phyloP scores from a whole-genome alignment of 2,329 filamentous ascomycete genomes.

The Fusarium neocosmosporiellum region DNA sequence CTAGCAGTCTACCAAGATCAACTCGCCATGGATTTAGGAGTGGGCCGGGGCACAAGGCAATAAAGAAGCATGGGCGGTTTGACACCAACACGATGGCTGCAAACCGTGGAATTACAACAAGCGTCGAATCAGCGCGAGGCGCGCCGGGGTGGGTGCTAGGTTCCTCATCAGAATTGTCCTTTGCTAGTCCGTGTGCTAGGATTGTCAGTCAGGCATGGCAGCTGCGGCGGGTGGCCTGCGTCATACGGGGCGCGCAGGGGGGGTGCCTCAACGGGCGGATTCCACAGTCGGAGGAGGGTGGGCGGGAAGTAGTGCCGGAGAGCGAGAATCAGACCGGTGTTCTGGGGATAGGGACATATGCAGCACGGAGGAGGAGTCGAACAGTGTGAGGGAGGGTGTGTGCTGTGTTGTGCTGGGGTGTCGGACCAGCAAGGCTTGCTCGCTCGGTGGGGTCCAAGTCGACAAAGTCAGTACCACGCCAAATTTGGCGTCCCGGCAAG shows the following conservation, averaged over 20 bases:
- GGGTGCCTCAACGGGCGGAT: constrained; percentile 51
- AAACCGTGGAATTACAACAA: constrained; percentile 50
- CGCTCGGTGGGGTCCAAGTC: constrained; percentile 14
- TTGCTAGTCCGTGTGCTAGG: constrained; percentile 37
- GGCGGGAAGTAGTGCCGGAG: constrained; percentile 43
- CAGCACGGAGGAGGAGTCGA: constrained; percentile 16
- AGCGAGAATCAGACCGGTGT: constrained; percentile 35
- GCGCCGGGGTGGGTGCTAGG: constrained; percentile 25
- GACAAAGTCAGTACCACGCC: constrained; percentile 30
- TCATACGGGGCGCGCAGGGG: constrained; percentile 49
- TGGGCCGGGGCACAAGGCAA: constrained; percentile 49
- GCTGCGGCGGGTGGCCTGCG: constrained; percentile 44
- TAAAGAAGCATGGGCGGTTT: constrained; percentile 43
- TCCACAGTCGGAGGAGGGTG: constrained; percentile 39
- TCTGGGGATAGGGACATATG: constrained; percentile 34
- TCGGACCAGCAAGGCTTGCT: constrained; percentile 9
- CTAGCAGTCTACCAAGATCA: constrained; percentile 50
- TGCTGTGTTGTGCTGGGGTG: background rate
- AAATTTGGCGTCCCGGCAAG: constrained; percentile 38
- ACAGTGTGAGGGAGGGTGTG: constrained; percentile 36
- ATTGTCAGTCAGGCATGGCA: constrained; percentile 42
- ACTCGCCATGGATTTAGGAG: constrained; percentile 51
- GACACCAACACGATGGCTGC: constrained; percentile 43
- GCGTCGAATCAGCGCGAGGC: constrained; percentile 41
- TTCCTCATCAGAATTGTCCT: constrained; percentile 33